Evolutionary conservation across 371 early-diverging fungal genomes (phyloP), one percentile per base, ranked within the genome.

Genomic region (Funneliformis caledonium): DNA sequence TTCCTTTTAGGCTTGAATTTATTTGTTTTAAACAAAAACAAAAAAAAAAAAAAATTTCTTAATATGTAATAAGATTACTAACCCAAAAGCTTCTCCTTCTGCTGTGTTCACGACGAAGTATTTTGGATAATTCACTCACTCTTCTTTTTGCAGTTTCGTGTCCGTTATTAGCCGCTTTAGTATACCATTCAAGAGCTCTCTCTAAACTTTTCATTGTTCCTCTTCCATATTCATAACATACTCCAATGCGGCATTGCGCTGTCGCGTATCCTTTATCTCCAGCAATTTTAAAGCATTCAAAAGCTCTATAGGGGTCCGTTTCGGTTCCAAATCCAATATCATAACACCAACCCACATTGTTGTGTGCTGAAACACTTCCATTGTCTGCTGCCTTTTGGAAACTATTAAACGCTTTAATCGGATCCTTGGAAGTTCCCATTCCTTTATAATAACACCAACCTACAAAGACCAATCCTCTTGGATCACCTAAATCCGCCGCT

Each of bases 401-500:
- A 47, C 19, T 9, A 22, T 31, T 9, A 26, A 72, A 72, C 22
- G 72, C 72, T 50, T 47, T 47, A 48, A 22, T 19, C 48, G 45
- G 9, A 48, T 47, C 48, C 47, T 72, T 43, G 5, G 48, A 4
- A 19, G 72, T 72, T 47, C 72, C 72, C 19, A 47, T 43, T 45
- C 78, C 78, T 47, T 78, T 78, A 31, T 50, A 68, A 26, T 78
- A 67, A 67, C 78, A 78, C 78, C 65, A 67, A 26, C 78, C 68
- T n/a, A 48, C 42, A 68, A 26, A 78, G 5, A 78, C 62, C 52
- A 47, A 47, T 22, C 42, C 33, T 31, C 78, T 67, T 2, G 62
- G 43, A 42, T 78, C 78, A 26, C 78, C 78, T 47, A 78, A 33
- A 7, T 78, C 68, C 4, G 78, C 78, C 48, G 68, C 78, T 67